These are phyloP conservation scores for Taiozyma sp. DNA, from an alignment of 1,139 yeast genomes.

Conservation along the genomic window DNA sequence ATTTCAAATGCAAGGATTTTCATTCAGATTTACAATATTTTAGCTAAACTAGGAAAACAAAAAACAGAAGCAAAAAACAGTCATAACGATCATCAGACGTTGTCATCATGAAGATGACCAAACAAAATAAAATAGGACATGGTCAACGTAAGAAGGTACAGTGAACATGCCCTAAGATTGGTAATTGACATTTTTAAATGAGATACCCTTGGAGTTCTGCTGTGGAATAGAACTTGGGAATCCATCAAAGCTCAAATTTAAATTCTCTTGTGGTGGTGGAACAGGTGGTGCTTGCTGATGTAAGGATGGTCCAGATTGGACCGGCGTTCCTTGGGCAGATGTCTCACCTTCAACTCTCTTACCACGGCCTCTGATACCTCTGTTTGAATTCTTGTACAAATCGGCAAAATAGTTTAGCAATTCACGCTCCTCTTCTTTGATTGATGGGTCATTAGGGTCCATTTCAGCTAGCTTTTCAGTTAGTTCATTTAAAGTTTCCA, in stretches of 20 bases:
- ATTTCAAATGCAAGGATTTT: too few relatives aligned
- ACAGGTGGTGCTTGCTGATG: neutral
- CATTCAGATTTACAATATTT: neutral
- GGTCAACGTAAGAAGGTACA: neutral
- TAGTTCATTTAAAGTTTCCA: conserved; percentile 57
- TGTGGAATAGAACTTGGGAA: neutral
- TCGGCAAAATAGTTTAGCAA: conserved; percentile 71
- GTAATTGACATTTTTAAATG: conserved; percentile 14
- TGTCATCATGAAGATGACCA: neutral
- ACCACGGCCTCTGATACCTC: conserved; percentile 91
- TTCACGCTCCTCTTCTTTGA: conserved; percentile 63
- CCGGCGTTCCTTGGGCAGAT: neutral
- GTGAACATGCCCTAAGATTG: neutral
- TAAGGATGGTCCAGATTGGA: neutral
- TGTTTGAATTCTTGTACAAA: conserved; percentile 78
- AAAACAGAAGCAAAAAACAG: neutral
- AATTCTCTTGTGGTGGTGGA: neutral
- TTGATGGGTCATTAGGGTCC: conserved; percentile 33
- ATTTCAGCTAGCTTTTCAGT: conserved; percentile 59
- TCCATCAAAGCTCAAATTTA: conserved; percentile 1
- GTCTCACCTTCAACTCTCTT: conserved; percentile 31
- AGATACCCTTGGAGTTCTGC: conserved; percentile 3
- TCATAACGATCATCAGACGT: neutral
- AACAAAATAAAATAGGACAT: neutral
- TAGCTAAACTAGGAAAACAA: too few relatives aligned